Evolutionary conservation across 176 grass and related monocot genomes (phyloP), one percentile per base, ranked within the genome.

Genomic region (Poa annua): DNA sequence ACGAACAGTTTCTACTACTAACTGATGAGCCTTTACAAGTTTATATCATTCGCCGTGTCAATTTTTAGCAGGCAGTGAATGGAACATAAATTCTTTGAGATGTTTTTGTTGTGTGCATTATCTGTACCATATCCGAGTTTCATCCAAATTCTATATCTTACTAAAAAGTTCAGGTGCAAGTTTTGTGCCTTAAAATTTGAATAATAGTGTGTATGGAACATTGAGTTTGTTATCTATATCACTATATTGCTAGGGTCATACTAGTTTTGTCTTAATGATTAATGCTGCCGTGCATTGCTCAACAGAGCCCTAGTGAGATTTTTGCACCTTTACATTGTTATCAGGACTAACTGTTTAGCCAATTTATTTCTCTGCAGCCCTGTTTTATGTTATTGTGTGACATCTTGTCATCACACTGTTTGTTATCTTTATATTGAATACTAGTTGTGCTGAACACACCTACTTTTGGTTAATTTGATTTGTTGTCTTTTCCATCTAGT

Each of bases 1-100:
- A 52, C 66, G 29, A 35, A 15, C 56, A 89, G 54, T 75, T 49
- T 36, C 66, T 38, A 51, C 13, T 78, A 65, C 47, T 48, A 53
- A 24, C 33, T 13, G 33, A 52, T 22, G 34, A 71, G 34, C 53
- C 20, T 5, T 85, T 29, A 29, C 2, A 29, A 29, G 29, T 29
- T 29, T 77, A 13, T 44, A n/a, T 55, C 6, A 11, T 48, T 73
- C n/a, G 21, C n/a, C 22, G 8, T 81, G 61, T 14, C 49, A 76
- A 69, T 68, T 80, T 70, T 81, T 76, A 21, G 0, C 15, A 24
- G 26, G 14, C n/a, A 70, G 5, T 25, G 21, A 12, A 29, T 89
- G 60, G 49, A 33, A 62, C 77, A 85, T 57, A 4, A 63, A n/a
- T n/a, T 55, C 9, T 25, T 71, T 32, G 33, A 3, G 35, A 60